phyloP scores from a whole-genome alignment of 2,329 filamentous ascomycete species.

The Penicillium freii region DNA sequence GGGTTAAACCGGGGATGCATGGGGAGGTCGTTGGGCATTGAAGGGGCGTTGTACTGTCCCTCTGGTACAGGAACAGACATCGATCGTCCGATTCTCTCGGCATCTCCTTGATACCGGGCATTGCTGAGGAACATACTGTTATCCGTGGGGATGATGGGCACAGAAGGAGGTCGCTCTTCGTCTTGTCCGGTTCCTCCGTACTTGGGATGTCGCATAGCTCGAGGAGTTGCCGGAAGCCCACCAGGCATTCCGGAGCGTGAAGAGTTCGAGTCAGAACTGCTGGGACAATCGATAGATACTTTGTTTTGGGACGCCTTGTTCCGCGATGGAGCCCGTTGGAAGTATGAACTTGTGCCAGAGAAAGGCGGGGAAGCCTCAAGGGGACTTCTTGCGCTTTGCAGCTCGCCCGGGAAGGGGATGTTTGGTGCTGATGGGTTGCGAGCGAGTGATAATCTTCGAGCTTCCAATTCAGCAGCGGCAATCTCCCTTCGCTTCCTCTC shows the following conservation, averaged over 20 bases:
- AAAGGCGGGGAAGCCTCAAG: conserved; percentile 46
- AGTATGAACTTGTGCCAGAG: conserved; percentile 31
- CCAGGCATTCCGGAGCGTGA: conserved; percentile 54
- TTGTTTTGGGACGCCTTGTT: conserved; percentile 36
- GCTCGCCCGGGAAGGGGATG: conserved; percentile 70
- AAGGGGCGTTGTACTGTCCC: conserved; percentile 17
- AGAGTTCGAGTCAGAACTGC: conserved; percentile 41
- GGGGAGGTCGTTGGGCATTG: conserved; percentile 35
- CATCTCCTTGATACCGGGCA: conserved; percentile 39
- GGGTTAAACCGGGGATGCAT: conserved; percentile 44
- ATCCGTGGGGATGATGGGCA: conserved; percentile 56
- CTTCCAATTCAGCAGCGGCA: conserved; percentile 82
- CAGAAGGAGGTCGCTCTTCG: conserved; percentile 51
- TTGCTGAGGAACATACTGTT: conserved; percentile 38
- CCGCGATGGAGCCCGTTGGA: conserved; percentile 33
- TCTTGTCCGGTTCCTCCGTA: conserved; percentile 51
- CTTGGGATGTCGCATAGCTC: conserved; percentile 80
- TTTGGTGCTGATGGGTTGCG: conserved; percentile 74
- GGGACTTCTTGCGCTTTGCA: conserved; percentile 42
- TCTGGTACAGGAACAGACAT: conserved; percentile 42
- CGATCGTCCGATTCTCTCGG: conserved; percentile 37
- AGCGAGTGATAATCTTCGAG: conserved; percentile 78
- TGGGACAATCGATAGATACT: conserved; percentile 41
- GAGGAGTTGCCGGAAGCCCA: conserved; percentile 85
- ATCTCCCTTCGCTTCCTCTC: conserved; percentile 69